These are phyloP conservation scores for Scleroderma citrinum DNA, from an alignment of 768 basidiomycete species.

Conservation along the genomic window DNA sequence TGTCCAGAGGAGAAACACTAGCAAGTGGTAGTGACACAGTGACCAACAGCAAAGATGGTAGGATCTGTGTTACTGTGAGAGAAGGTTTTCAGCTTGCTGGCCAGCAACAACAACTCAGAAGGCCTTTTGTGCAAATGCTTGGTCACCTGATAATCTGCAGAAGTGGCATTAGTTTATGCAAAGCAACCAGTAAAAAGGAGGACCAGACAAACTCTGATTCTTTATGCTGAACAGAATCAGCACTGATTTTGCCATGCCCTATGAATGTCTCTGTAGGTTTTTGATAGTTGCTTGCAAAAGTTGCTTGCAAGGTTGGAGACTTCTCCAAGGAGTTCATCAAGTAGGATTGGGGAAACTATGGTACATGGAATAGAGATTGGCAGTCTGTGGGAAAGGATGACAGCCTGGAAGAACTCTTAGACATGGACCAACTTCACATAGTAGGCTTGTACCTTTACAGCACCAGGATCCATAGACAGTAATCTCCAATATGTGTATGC, in stretches of 20 bases:
- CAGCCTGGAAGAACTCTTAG: conserved; percentile 40
- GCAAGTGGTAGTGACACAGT: conserved; percentile 6
- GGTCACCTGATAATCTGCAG: conserved; percentile 58
- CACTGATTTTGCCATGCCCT: conserved; percentile 83
- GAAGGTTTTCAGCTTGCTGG: conserved; percentile 89
- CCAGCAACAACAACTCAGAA: conserved; percentile 89
- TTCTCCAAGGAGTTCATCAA: conserved; percentile 90
- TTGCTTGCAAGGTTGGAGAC: conserved; percentile 84
- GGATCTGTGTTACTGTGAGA: conserved; percentile 76
- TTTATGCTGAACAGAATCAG: conserved; percentile 67
- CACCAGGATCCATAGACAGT: conserved; percentile 88
- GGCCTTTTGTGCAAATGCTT: conserved; percentile 69
- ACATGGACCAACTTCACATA: neutral
- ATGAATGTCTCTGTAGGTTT: conserved; percentile 96
- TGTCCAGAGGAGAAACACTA: conserved; percentile 16
- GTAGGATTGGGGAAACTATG: conserved; percentile 76
- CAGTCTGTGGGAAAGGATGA: conserved; percentile 87
- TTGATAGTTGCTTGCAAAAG: conserved; percentile 97
- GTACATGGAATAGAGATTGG: conserved; percentile 92
- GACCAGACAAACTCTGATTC: conserved; percentile 46
- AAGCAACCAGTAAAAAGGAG: neutral
- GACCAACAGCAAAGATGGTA: conserved; percentile 52
- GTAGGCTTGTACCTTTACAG: conserved; percentile 72
- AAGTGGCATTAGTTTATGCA: neutral
- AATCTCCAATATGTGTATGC: conserved; percentile 99